Base-by-base conservation (phyloP, 108 stramenopile species). In the Cyclostephanos tholiformis region DNA sequence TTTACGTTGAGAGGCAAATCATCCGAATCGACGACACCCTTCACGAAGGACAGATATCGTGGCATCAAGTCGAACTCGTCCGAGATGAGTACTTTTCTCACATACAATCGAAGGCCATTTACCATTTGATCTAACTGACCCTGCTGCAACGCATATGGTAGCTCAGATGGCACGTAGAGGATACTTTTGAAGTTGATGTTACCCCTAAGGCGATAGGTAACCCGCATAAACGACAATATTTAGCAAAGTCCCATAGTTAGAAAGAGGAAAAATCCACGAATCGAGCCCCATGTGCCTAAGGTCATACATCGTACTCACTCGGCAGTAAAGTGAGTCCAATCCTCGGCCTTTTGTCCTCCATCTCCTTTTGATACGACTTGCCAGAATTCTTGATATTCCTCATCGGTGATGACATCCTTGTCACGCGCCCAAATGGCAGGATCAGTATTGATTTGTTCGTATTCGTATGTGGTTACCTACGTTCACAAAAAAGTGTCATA, bases 1-100 rank as follows among this genome's bases (percentile, higher is more conserved):
- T 97, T 97, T 67, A 99, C 99, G 83, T 99, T 99, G n/a, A 99
- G 89, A 16, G 99, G 99, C 19, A 99, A 86, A 73, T 99, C 99
- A 68, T 99, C 98, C n/a, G 89, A 91, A 86, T 99, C 99, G 22
- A 99, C 97, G 29, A 99, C 97, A 65, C 99, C 99, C 39, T 85
- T 78, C 70, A 99, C 85, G 74, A 99, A 99, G 74, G 77, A 84
- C 20, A 99, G 87, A 85, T 99, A 99, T 19, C 82, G 68, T 22
- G 99, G 99, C 84, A 99, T 80, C 44, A 99, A 86, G 58, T 99
- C 97, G 74, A 99, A 99, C 71, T 97, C 96, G 73, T 99, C 99
- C 27, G 91, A 84, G 69, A 99, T 99, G 41, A 99, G 90, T 30
- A 99, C 99, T 83, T 98, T 98, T 50, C 97, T 89, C 9, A 99